Base-by-base conservation (phyloP, 805 yeast species). In the Zygosaccharomyces rouxii region DNA sequence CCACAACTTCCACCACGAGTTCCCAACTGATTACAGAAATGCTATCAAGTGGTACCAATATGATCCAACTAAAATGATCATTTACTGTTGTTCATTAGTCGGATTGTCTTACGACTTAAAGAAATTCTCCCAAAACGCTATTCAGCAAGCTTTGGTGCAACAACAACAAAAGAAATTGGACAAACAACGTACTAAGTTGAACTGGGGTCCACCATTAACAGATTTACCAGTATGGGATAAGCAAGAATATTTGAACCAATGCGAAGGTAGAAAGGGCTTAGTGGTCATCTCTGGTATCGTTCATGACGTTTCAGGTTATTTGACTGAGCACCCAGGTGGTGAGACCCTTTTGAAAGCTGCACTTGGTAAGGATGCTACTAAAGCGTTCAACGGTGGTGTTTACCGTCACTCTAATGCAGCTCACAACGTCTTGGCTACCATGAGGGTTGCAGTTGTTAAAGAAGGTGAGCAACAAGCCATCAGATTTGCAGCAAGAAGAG, bases 1-100 rank as follows among this genome's bases (percentile, higher is more conserved):
- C 75, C 94, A 86, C 64, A 86, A 86, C 71, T 86, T 86, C 81
- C 95, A 86, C 69, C 95, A 86, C 67, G 95, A 86, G 73, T 86
- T 86, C 77, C 94, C 95, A 60, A 78, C 87, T 16, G 95, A 86
- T 71, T 86, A 86, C 77, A 80, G 95, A 78, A 86, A 86, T 64
- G 94, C 94, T 31, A 76, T 86, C 64, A 83, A 80, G 65, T 86
- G 94, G 94, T 86, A 82, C 74, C 92, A 86, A 75, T 86, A 81
- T 64, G 95, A 86, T 66, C 95, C 95, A 56, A 85, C 94, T 43
- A 86, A 86, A 70, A 60, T 79, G 42, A 58, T 76, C 46, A 84
- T 86, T 57, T 85, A 74, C 68, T 25, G 67, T 5, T 68, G 77
- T 47, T 83, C 86, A 13, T 76, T 81, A 66, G 49, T 84, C 25